Base-by-base conservation (phyloP, 225 moss, liverwort and hornwort genomes). In the Bryoerythrophyllum caledonicum region DNA sequence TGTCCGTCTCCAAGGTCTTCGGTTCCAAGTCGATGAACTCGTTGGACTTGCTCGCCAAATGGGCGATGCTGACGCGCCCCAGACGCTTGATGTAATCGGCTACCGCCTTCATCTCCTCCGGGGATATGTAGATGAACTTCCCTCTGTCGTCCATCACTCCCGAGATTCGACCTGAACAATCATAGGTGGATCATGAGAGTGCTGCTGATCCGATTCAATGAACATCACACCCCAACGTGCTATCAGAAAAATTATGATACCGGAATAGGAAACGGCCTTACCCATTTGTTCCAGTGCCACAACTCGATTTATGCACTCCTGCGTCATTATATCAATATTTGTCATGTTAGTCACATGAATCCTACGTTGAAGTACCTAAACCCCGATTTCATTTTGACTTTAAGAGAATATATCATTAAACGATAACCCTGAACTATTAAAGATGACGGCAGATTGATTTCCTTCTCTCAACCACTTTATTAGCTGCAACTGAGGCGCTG, bases 131-230 rank as follows among this genome's bases (percentile, higher is more conserved):
- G 56, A 99, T 95, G 65, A 94, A 99, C 81, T 99, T 95, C 51
- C 93, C 95, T 68, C 97, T 84, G 73, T 99, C 97, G 76, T 99
- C 97, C 95, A 99, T 99, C 46, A 99, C 93, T 70, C 97, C 97
- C 11, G 97, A 94, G 38, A 99, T 94, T 63, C 93, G 91, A 73
- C 97, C 96, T 96, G 86, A 46, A 6, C 32, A 40, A 74, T 43
- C 53, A 76, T 52, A 75, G 14, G 41, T 38, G 40, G 20, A 30
- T 20, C 27, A 37, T 79, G 68, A 74, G 40, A 63, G 56, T 52
- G 10, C 20, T 52, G 43, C 53, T 37, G n/a, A 28, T 2, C 1
- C 35, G 5, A 67, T 15, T 32, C 28, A 8, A 23, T 43, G 4
- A 19, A n/a, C 41, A 71, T 53, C 81, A 38, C 30, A 81, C 19